Conservation (phyloP, 768 basidiomycete species). For the Dentipellis sp. region DNA sequence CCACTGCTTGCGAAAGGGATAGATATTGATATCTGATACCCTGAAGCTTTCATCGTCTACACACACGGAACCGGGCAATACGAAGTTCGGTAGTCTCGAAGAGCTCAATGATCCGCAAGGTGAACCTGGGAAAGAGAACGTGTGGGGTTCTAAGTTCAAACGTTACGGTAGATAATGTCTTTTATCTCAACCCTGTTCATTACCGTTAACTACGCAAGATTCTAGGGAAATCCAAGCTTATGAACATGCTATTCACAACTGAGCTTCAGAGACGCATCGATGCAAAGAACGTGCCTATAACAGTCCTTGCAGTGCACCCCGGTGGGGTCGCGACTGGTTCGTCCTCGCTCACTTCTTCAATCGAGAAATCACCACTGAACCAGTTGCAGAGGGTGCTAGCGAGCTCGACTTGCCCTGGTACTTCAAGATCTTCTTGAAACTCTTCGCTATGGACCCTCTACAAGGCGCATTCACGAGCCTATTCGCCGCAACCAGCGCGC, state of each 20-base stretch:
- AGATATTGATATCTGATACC: no score
- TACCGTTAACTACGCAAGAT: neutral
- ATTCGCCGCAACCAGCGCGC: neutral
- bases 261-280: constrained; percentile 1
- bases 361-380: neutral
- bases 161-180: neutral
- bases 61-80: neutral
- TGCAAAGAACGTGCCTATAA: neutral
- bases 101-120: neutral
- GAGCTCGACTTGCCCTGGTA: neutral
- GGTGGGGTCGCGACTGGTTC: neutral
- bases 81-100: neutral
- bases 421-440: neutral
- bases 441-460: neutral
- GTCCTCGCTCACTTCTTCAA: neutral
- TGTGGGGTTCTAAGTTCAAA: neutral
- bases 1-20: no score
- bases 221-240: neutral
- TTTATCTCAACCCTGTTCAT: neutral
- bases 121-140: neutral
- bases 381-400: neutral
- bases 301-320: neutral
- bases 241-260: neutral
- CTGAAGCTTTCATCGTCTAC: neutral
- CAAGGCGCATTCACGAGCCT: neutral